Evolutionary conservation across 202 grass and related monocot genomes (phyloP).

Genomic region (Dendrocalamus latiflorus): DNA sequence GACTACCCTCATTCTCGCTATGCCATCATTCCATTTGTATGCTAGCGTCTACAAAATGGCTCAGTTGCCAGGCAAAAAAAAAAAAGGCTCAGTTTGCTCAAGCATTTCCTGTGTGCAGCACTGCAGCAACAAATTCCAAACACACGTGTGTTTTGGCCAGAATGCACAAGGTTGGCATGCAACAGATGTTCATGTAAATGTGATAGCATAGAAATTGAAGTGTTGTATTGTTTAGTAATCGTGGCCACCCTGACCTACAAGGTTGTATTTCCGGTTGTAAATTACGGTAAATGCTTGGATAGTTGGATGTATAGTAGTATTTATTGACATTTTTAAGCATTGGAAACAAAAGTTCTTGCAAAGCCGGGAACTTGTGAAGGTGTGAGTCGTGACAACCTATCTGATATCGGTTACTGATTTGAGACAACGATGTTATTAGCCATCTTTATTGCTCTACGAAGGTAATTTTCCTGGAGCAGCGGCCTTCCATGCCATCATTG

Average conservation of each 20-base stretch:
- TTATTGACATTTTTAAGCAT: background rate
- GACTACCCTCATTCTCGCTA: slow-evolving; percentile 63
- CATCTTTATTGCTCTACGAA: background rate
- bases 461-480: background rate
- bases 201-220: background rate
- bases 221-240: slow-evolving; percentile 11
- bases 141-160: background rate
- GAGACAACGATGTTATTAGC: background rate
- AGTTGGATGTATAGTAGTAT: background rate
- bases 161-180: background rate
- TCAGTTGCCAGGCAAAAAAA: background rate
- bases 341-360: background rate
- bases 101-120: background rate
- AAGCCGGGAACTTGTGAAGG: background rate
- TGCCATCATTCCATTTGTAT: slow-evolving; percentile 84
- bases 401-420: background rate
- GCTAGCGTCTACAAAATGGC: slow-evolving; percentile 38
- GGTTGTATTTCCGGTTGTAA: background rate
- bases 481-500: background rate
- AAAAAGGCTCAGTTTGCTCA: background rate
- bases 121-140: background rate
- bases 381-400: background rate
- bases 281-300: background rate
- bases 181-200: slow-evolving; percentile 28
- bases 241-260: background rate